Evolutionary conservation across 495 filamentous ascomycete genomes (phyloP).

Genomic region (Aspergillus sparsus): DNA sequence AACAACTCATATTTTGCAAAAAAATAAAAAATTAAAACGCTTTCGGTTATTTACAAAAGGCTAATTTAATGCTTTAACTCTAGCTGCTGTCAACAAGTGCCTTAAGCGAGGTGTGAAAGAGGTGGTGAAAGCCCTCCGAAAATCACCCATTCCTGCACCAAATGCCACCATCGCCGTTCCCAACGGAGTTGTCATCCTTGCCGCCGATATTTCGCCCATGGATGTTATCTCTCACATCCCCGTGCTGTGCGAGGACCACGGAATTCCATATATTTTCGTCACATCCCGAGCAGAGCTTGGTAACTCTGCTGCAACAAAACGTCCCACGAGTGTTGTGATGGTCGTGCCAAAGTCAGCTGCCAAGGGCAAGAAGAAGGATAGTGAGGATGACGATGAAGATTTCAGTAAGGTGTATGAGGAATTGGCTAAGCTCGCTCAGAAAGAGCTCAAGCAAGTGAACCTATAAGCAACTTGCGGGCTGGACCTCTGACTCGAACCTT

Average conservation of each 20-base stretch:
- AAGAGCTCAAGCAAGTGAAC: constrained; percentile 58
- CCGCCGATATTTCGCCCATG: constrained; percentile 95
- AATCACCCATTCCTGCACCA: constrained; percentile 63
- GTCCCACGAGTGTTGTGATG: constrained; percentile 94
- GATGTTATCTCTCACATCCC: constrained; percentile 97
- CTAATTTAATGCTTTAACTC: constrained; percentile 24
- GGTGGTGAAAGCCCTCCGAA: constrained; percentile 94
- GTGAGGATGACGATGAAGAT: constrained; percentile 58
- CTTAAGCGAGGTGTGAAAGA: constrained; percentile 98
- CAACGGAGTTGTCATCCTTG: constrained; percentile 81
- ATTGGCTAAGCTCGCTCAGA: constrained; percentile 70
- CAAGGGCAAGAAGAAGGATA: constrained; percentile 55
- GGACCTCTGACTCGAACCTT: constrained; percentile 16
- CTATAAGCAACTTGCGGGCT: constrained; percentile 36
- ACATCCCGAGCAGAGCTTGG: constrained; percentile 86
- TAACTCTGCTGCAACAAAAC: constrained; percentile 86
- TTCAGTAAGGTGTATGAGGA: constrained; percentile 73
- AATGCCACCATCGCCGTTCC: constrained; percentile 54
- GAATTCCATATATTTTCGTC: constrained; percentile 91
- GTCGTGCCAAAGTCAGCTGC: constrained; percentile 59
- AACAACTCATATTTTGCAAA: not conserved
- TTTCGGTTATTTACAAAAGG: constrained; percentile 10
- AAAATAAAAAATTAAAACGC: no score
- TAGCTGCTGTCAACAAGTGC: constrained; percentile 87
- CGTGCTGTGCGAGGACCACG: constrained; percentile 95